Evolutionary conservation across 2,329 filamentous ascomycete species (phyloP).

Genomic region (Aspergillus glaucus): DNA sequence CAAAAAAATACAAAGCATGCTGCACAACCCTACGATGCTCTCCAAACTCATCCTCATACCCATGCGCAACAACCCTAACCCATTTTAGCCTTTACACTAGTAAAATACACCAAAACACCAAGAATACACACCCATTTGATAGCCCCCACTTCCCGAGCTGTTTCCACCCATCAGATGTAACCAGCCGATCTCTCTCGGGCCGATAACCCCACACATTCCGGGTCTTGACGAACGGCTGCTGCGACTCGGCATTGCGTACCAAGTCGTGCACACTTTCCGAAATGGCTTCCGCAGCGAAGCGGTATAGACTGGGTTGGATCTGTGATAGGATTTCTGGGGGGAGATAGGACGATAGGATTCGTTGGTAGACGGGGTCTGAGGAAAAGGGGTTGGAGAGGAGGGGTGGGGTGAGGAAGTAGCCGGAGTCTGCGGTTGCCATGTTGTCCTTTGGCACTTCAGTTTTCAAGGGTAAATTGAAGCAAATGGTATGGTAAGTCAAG

Average conservation of each 20-base stretch:
- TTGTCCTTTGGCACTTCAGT: background rate
- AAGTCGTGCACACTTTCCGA: slow-evolving; percentile 23
- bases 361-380: slow-evolving; percentile 35
- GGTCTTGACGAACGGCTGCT: slow-evolving; percentile 56
- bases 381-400: slow-evolving; percentile 24
- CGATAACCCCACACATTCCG: slow-evolving; percentile 56
- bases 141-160: slow-evolving; percentile 29
- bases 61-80: slow-evolving; percentile 11
- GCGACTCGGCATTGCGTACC: slow-evolving; percentile 57
- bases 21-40: slow-evolving; percentile 16
- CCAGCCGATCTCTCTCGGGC: slow-evolving; percentile 50
- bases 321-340: slow-evolving; percentile 38
- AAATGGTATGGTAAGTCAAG: too few relatives aligned
- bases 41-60: slow-evolving; percentile 18
- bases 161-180: slow-evolving; percentile 62
- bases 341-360: too few relatives aligned
- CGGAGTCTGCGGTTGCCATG: too few relatives aligned
- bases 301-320: slow-evolving; percentile 30
- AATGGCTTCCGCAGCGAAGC: slow-evolving; percentile 26
- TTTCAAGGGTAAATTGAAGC: too few relatives aligned
- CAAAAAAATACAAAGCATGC: slow-evolving; percentile 21
- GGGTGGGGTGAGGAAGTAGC: too few relatives aligned
- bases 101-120: too few relatives aligned
- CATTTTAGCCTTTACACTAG: too few relatives aligned
- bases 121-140: slow-evolving; percentile 17